Evolutionary conservation across 1,284 basidiomycete species (phyloP).

Genomic region (Apiotrichum montevideense): DNA sequence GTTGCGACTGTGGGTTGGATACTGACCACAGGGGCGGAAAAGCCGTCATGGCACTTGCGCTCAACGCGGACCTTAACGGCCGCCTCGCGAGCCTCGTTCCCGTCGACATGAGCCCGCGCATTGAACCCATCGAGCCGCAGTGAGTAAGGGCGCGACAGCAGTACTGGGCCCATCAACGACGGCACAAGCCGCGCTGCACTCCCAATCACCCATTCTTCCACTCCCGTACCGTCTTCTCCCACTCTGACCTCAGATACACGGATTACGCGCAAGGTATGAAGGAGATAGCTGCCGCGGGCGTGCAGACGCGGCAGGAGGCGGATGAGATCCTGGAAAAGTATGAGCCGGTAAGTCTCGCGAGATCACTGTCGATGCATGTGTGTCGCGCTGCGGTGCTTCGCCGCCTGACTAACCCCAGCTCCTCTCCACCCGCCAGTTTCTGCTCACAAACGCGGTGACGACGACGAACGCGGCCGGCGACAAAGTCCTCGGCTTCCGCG

Average conservation of each 20-base stretch:
- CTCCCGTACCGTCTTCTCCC: too few species aligned
- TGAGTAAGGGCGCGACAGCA: slow-evolving; percentile 22
- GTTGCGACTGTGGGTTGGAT: slow-evolving; percentile 9
- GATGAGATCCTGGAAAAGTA: slow-evolving; percentile 49
- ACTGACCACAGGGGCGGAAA: slow-evolving; percentile 51
- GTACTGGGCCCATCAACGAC: too few species aligned
- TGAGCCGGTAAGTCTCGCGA: slow-evolving; percentile 40
- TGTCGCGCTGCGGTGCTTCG: not conserved
- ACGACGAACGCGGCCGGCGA: slow-evolving; percentile 19
- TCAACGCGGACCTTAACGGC: slow-evolving; percentile 42
- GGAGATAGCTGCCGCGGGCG: slow-evolving; percentile 46
- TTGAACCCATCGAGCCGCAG: slow-evolving; percentile 51
- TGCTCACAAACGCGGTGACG: slow-evolving; percentile 52
- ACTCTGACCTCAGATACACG: slow-evolving; percentile 21
- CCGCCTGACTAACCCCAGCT: slow-evolving; percentile 34
- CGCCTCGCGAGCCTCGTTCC: slow-evolving; percentile 48
- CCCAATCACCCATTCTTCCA: too few species aligned
- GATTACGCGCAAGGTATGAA: slow-evolving; percentile 51
- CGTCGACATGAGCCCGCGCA: slow-evolving; percentile 54
- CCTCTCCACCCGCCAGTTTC: slow-evolving; percentile 52
- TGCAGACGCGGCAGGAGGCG: slow-evolving; percentile 49
- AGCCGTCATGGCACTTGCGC: slow-evolving; percentile 51
- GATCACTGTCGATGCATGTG: too few species aligned
- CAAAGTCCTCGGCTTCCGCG: slow-evolving; percentile 48
- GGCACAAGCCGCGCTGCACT: too few species aligned